Evolutionary conservation across 805 yeast species (phyloP).

Genomic region (Hemisphaericaspora nanyangensis): DNA sequence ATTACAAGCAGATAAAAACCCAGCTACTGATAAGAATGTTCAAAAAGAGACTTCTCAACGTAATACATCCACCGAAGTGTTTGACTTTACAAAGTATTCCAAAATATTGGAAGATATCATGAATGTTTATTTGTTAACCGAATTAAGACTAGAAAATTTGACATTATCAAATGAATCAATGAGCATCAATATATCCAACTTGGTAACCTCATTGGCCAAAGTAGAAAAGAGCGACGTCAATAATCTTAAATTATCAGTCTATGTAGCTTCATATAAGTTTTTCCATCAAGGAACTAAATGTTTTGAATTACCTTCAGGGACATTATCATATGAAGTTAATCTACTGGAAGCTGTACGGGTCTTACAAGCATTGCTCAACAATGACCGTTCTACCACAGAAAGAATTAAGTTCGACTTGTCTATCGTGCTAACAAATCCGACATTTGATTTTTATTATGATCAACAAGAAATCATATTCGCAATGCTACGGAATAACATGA

Average conservation of each 20-base stretch:
- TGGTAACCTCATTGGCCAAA: slow-evolving; percentile 14
- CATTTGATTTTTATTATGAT: slow-evolving; percentile 34
- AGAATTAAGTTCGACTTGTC: slow-evolving; percentile 11
- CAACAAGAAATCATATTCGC: slow-evolving; percentile 23
- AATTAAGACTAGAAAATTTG: slow-evolving; percentile 24
- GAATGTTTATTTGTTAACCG: slow-evolving; percentile 8
- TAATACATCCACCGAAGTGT: not conserved
- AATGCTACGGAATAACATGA: slow-evolving; percentile 5
- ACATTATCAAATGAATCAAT: slow-evolving; percentile 16
- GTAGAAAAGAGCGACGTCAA: slow-evolving; percentile 7
- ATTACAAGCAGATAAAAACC: not conserved
- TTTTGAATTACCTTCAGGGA: slow-evolving; percentile 34
- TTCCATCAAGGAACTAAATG: slow-evolving; percentile 26
- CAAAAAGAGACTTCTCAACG: not conserved
- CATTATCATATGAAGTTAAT: slow-evolving; percentile 21
- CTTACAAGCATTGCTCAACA: slow-evolving; percentile 9
- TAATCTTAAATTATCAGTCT: slow-evolving; percentile 14
- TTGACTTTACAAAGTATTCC: slow-evolving; percentile 5
- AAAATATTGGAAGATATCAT: slow-evolving; percentile 3
- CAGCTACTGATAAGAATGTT: not conserved
- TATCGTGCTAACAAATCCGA: slow-evolving; percentile 31
- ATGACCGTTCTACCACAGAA: slow-evolving; percentile 5
- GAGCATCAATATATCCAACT: slow-evolving; percentile 16
- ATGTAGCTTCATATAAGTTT: slow-evolving; percentile 26
- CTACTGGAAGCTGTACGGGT: slow-evolving; percentile 20